phyloP scores from a whole-genome alignment of 129 eudicot genomes.

The Pseudognaphalium luteoalbum region DNA sequence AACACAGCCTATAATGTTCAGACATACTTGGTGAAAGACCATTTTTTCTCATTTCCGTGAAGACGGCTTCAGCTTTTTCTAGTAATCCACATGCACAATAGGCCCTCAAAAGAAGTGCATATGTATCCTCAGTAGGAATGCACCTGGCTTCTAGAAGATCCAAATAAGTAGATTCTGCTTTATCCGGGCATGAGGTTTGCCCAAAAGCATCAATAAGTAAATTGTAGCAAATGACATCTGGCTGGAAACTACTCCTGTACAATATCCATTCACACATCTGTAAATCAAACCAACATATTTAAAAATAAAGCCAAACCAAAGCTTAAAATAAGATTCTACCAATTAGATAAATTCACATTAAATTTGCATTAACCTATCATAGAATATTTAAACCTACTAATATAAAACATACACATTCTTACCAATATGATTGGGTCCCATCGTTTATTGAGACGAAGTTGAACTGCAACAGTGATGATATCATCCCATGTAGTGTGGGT shows the following conservation, averaged over 20 bases:
- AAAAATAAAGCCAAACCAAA: conserved; percentile 9
- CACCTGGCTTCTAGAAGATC: conserved; percentile 80
- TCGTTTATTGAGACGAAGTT: conserved; percentile 66
- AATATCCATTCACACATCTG: conserved; percentile 95
- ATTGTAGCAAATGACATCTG: conserved; percentile 89
- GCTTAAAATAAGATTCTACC: neutral
- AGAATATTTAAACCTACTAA: neutral
- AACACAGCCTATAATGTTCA: neutral
- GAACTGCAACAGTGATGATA: conserved; percentile 66
- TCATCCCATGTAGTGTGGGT: conserved; percentile 79
- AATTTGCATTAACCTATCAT: neutral
- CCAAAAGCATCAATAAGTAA: conserved; percentile 88
- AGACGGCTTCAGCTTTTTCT: conserved; percentile 81
- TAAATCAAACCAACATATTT: conserved; percentile 30
- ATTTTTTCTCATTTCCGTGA: conserved; percentile 64
- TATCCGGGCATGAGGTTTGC: conserved; percentile 47
- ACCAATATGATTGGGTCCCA: conserved; percentile 70
- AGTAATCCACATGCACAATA: conserved; percentile 68
- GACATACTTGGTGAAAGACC: conserved; percentile 70
- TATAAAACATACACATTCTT: conserved; percentile 20
- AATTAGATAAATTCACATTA: neutral
- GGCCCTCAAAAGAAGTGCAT: conserved; percentile 76
- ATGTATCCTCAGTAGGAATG: conserved; percentile 89
- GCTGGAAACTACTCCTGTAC: conserved; percentile 73
- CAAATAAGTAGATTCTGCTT: conserved; percentile 74